A percentile compares a stretch with the other conserved stretches of the same genome.
These are phyloP conservation scores for Cystofilobasidium capitatum DNA, from an alignment of 768 basidiomycete genomes.

Conservation along the genomic window DNA sequence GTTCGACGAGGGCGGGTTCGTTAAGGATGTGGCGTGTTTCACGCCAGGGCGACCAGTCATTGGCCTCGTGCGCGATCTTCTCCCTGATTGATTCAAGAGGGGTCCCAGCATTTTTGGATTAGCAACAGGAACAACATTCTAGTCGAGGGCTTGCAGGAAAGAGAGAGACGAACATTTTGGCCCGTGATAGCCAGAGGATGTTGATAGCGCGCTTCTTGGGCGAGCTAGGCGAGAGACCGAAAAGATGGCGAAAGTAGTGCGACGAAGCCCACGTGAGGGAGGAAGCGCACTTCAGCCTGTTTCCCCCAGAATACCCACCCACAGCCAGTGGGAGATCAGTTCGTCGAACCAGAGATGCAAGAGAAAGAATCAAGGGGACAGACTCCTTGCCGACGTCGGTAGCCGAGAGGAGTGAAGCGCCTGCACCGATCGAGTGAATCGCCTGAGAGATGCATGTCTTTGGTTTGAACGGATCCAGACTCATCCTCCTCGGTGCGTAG, in stretches of 20 bases:
- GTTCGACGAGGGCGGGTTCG: slow-evolving; percentile 31
- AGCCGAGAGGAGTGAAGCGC: slow-evolving; percentile 35
- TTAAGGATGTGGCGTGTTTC: slow-evolving; percentile 35
- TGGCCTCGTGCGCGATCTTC: slow-evolving; percentile 29
- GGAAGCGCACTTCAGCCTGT: slow-evolving; percentile 34
- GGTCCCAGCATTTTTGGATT: slow-evolving; percentile 30
- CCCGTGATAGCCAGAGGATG: slow-evolving; percentile 36
- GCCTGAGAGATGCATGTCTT: slow-evolving; percentile 32
- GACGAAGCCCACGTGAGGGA: slow-evolving; percentile 36
- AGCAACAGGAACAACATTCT: background rate
- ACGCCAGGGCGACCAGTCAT: slow-evolving; percentile 36
- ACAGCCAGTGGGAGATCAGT: background rate
- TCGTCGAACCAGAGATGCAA: background rate
- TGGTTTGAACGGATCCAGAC: slow-evolving; percentile 34
- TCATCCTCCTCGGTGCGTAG: slow-evolving; percentile 33
- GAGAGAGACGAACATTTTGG: slow-evolving; percentile 32
- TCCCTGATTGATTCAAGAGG: slow-evolving; percentile 32
- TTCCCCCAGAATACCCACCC: background rate
- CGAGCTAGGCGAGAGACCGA: slow-evolving; percentile 31
- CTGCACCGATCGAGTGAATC: slow-evolving; percentile 37
- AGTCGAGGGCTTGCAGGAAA: slow-evolving; percentile 20
- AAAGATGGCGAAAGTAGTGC: slow-evolving; percentile 37
- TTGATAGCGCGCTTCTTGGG: slow-evolving; percentile 28
- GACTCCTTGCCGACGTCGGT: slow-evolving; percentile 30
- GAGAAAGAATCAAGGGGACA: background rate